Percentiles rank a stretch among this genome's conserved stretches.
These are phyloP conservation scores for Apiospora saccharicola DNA, from an alignment of 2,329 filamentous ascomycete species.

Conservation along the genomic window DNA sequence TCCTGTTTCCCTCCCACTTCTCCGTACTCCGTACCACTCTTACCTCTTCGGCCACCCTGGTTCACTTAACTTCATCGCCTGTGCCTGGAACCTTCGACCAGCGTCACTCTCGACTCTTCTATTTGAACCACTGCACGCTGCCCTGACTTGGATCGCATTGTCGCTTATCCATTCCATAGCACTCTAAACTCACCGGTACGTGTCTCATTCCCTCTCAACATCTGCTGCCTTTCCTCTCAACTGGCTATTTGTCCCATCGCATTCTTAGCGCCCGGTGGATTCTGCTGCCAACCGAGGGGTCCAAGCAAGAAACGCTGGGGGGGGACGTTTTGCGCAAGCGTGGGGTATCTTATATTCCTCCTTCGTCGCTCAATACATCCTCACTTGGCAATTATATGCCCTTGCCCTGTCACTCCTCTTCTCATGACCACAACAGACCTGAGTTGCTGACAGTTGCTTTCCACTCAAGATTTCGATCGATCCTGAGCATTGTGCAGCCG, in stretches of 20 bases:
- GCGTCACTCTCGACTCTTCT: slow-evolving; percentile 9
- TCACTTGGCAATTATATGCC: background rate
- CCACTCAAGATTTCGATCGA: background rate
- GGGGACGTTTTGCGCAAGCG: slow-evolving; percentile 24
- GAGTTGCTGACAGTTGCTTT: slow-evolving; percentile 8
- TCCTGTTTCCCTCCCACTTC: slow-evolving; percentile 19
- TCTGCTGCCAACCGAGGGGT: slow-evolving; percentile 6
- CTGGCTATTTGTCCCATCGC: background rate
- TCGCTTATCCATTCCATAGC: slow-evolving; percentile 9
- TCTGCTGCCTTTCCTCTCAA: background rate
- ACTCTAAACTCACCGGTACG: slow-evolving; percentile 3
- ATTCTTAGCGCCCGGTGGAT: slow-evolving; percentile 5
- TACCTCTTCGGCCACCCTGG: slow-evolving; percentile 5
- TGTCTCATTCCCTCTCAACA: background rate
- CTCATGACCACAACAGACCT: background rate
- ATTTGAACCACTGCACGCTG: slow-evolving; percentile 14
- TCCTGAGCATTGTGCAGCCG: background rate
- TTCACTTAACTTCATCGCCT: slow-evolving; percentile 17
- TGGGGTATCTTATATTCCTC: slow-evolving; percentile 20
- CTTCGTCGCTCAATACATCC: background rate
- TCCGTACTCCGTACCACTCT: background rate
- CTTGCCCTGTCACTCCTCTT: background rate
- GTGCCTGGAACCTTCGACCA: slow-evolving; percentile 28
- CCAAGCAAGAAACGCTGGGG: slow-evolving; percentile 22
- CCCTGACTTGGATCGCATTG: background rate